These are phyloP conservation scores for Otatea glauca DNA, from an alignment of 176 grass and related monocot species.

Conservation along the genomic window DNA sequence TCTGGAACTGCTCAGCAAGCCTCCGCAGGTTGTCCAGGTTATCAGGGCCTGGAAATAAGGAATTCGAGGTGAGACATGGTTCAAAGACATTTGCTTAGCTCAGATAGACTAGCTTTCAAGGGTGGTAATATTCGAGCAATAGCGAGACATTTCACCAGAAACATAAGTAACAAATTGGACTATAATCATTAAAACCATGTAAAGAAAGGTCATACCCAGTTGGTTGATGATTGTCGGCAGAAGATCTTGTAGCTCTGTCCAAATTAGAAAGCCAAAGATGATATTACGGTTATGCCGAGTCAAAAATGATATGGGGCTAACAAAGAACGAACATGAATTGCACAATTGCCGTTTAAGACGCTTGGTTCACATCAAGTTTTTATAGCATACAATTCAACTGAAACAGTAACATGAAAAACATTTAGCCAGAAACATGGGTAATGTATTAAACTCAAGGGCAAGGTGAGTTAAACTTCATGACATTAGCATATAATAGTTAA, in stretches of 20 bases:
- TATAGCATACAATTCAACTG: background rate
- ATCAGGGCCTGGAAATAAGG: conserved; percentile 56
- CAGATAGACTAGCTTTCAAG: background rate
- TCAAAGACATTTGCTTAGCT: background rate
- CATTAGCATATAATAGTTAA: background rate
- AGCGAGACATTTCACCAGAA: background rate
- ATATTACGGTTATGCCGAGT: background rate
- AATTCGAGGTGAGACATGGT: background rate
- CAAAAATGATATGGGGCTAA: background rate
- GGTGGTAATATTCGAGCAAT: background rate
- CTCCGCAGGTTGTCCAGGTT: conserved; percentile 68
- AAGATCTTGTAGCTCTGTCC: conserved; percentile 73
- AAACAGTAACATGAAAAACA: background rate
- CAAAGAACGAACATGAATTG: background rate
- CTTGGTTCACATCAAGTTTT: background rate
- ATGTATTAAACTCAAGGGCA: background rate
- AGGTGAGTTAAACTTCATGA: background rate
- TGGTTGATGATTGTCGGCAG: conserved; percentile 84
- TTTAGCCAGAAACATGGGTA: background rate
- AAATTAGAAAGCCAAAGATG: conserved; percentile 22
- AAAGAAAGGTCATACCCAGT: conserved; percentile 50
- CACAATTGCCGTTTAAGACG: background rate
- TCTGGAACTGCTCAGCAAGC: conserved; percentile 72
- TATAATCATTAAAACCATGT: background rate
- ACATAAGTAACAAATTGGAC: background rate